These are phyloP conservation scores for Plasmodium berghei DNA, from an alignment of 169 alveolate genomes.

Conservation along the genomic window DNA sequence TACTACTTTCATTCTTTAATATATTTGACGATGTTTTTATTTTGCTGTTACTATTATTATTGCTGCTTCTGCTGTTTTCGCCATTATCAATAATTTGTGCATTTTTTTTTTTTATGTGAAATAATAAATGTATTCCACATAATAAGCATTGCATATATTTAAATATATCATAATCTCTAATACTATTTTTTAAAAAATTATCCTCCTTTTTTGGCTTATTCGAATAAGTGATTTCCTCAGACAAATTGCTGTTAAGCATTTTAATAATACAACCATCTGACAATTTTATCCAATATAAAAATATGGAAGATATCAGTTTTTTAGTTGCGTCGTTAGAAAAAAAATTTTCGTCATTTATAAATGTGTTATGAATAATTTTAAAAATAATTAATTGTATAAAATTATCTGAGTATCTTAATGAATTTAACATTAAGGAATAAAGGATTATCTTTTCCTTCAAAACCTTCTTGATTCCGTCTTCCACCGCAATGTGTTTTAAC, in stretches of 20 bases:
- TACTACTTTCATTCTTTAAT: not conserved
- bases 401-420: constrained; percentile 68
- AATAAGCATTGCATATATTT: constrained; percentile 68
- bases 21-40: constrained; percentile 10
- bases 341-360: constrained; percentile 44
- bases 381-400: constrained; percentile 62
- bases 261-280: constrained; percentile 58
- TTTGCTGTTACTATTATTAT: not conserved
- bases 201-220: constrained; percentile 8
- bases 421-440: constrained; percentile 61
- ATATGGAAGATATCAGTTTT: constrained; percentile 49
- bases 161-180: constrained; percentile 60
- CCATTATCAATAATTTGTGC: too few species aligned
- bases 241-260: constrained; percentile 28
- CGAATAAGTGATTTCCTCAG: constrained; percentile 12
- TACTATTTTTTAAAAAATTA: constrained; percentile 41
- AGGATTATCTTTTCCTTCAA: constrained; percentile 58
- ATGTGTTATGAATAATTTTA: constrained; percentile 45
- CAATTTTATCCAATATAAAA: constrained; percentile 53
- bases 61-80: too few species aligned
- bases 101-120: constrained; percentile 28
- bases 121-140: constrained; percentile 49
- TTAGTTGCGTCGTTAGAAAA: constrained; percentile 57
- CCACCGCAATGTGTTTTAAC: constrained; percentile 45
- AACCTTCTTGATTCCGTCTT: constrained; percentile 32